phyloP scores from a whole-genome alignment of 2,329 filamentous ascomycete species.

The Colletotrichum sp. region DNA sequence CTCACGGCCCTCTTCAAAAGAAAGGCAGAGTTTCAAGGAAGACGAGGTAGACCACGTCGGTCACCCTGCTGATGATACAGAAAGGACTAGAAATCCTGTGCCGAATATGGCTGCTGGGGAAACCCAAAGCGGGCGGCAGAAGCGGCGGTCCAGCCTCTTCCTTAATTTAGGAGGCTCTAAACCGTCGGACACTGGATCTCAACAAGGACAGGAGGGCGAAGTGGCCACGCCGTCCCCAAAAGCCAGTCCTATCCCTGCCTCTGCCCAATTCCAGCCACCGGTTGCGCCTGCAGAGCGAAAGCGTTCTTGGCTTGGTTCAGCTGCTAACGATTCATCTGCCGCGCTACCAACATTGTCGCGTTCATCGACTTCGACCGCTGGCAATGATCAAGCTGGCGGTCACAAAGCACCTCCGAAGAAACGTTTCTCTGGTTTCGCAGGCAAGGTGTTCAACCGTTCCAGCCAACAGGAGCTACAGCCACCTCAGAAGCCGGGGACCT shows the following conservation, averaged over 20 bases:
- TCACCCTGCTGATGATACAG: constrained; percentile 7
- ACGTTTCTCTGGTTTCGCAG: constrained; percentile 46
- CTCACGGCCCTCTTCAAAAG: constrained; percentile 33
- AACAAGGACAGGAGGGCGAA: constrained; percentile 25
- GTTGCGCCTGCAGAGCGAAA: constrained; percentile 36
- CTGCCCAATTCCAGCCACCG: constrained; percentile 22
- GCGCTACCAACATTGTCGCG: constrained; percentile 23
- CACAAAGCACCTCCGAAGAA: constrained; percentile 38
- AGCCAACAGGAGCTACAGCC: constrained; percentile 22
- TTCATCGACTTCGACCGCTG: constrained; percentile 28
- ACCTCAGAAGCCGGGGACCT: constrained; percentile 21
- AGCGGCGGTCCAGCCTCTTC: constrained; percentile 44
- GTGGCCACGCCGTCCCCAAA: constrained; percentile 5
- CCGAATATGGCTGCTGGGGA: constrained; percentile 46
- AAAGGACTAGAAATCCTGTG: constrained; percentile 46
- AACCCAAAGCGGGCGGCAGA: constrained; percentile 34
- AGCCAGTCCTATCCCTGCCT: constrained; percentile 22
- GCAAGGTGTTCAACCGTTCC: constrained; percentile 31
- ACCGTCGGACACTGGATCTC: constrained; percentile 25
- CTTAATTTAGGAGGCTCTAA: constrained; percentile 28
- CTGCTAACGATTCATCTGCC: constrained; percentile 14
- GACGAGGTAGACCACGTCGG: constrained; percentile 10
- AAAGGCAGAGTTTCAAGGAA: constrained; percentile 32
- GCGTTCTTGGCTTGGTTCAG: constrained; percentile 40
- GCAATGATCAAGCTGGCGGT: constrained; percentile 17